Base-by-base conservation (phyloP, 805 yeast species). In the Candida khao-thaluensis region DNA sequence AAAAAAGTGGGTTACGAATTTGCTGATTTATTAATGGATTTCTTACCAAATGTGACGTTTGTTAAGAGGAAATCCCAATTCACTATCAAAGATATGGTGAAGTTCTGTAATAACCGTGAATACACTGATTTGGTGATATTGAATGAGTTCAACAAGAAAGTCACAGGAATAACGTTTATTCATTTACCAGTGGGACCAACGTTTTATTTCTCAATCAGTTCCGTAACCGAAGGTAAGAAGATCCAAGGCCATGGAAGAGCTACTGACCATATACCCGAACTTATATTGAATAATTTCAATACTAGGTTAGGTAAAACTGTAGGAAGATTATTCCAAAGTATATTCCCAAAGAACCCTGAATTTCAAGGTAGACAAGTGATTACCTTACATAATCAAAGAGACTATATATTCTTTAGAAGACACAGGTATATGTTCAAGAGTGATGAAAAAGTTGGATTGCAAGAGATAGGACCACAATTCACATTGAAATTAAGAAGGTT, bases 151-250 rank as follows among this genome's bases (percentile, higher is more conserved):
- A 90, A 90, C 64, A 93, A 91, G 62, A 76, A 74, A 47, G 95
- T 93, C 26, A 90, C 85, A 38, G 99, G 99, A 2, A 65, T 93
- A 42, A 88, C 98, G 1, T 85, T 93, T 55, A 83, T 93, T 41
- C 96, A 93, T 66, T 72, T 93, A 43, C 99, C 99, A 7, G 85
- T 76, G 32, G 99, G 99, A 1, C 99, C 99, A 25, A 85, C 97
- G 0, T 88, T 88, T 58, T 90, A 91, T 64, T 93, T 93, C 55
- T 82, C 93, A 20, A 69, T 93, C 3, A 71, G 88, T 6, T 87
- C 95, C 3, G 72, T 85, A 30, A 76, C 78, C 11, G 85, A 86
- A 51, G 82, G 90, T 8, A 79, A 85, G 50, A 71, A 76, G 48
- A 87, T 93, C 39, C 59, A 68, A 16, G 96, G 96, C 7, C 98